Conservation (phyloP, 1,139 yeast genomes). For the Scheffersomyces lignicola region DNA sequence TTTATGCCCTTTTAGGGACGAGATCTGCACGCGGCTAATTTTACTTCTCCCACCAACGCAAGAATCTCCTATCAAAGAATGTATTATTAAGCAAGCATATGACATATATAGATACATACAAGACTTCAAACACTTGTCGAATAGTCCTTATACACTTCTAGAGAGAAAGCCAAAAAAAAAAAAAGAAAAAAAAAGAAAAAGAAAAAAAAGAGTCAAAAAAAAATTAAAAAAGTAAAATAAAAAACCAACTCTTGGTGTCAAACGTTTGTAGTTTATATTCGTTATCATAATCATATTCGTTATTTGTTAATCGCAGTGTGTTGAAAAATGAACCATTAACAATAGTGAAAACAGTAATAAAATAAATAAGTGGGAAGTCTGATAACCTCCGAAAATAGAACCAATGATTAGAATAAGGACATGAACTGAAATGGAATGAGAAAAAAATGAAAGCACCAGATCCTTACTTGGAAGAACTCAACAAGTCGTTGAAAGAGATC, state of each 20-base stretch:
- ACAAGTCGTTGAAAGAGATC: conserved; percentile 42
- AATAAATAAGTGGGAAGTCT: too few relatives aligned
- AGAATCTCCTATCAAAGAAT: too few relatives aligned
- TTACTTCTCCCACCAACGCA: too few relatives aligned
- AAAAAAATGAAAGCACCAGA: conserved; percentile 1
- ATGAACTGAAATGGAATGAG: not conserved
- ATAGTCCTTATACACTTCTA: conserved; percentile 2
- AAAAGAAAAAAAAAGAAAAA: conserved; percentile 3
- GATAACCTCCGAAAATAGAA: too few relatives aligned
- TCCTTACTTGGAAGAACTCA: conserved; percentile 32
- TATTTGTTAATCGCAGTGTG: too few relatives aligned
- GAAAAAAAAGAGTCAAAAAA: conserved; percentile 3
- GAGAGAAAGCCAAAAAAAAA: conserved; percentile 2
- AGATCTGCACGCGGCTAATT: too few relatives aligned
- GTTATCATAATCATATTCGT: conserved; percentile 1
- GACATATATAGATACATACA: too few relatives aligned
- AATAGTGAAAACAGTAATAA: not conserved
- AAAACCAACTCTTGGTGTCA: not conserved
- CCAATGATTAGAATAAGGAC: too few relatives aligned
- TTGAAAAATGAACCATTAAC: too few relatives aligned
- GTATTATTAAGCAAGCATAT: too few relatives aligned
- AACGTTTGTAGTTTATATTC: not conserved
- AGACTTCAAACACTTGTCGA: too few relatives aligned
- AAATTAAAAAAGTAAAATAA: not conserved
- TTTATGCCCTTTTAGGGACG: too few relatives aligned